Evolutionary conservation across 2,329 filamentous ascomycete species (phyloP).

Genomic region (Apiospora arundinis): DNA sequence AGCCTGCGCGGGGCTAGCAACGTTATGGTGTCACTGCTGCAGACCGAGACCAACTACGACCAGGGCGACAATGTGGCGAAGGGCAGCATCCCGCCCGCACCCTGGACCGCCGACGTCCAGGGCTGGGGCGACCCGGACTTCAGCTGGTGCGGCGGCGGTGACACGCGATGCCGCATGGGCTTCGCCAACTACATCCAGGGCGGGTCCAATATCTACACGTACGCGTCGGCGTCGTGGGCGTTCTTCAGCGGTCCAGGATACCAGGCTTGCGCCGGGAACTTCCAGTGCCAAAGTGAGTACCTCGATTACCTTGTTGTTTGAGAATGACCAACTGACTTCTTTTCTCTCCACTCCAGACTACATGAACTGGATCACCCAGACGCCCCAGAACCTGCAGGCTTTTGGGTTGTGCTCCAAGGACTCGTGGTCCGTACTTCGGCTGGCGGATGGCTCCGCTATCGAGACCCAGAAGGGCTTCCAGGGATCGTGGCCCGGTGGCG

Average conservation of each 20-base stretch:
- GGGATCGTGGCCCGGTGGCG: constrained; percentile 41
- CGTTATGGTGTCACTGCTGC: constrained; percentile 56
- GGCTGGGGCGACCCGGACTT: constrained; percentile 52
- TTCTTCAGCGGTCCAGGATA: constrained; percentile 50
- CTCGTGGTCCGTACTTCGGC: constrained; percentile 40
- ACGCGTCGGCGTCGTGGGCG: constrained; percentile 50
- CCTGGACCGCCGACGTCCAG: constrained; percentile 45
- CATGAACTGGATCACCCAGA: constrained; percentile 48
- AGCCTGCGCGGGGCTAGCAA: constrained; percentile 57
- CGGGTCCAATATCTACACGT: constrained; percentile 48
- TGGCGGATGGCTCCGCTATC: constrained; percentile 45
- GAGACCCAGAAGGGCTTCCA: constrained; percentile 40
- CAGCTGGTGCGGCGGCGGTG: constrained; percentile 44
- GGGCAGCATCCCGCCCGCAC: constrained; percentile 39
- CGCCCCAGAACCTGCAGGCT: constrained; percentile 46
- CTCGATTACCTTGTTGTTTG: neutral
- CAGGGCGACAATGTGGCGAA: constrained; percentile 47
- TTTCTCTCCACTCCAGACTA: constrained; percentile 32
- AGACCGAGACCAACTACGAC: constrained; percentile 61
- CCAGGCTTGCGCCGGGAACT: constrained; percentile 41
- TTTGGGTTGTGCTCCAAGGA: constrained; percentile 52
- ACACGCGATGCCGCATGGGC: constrained; percentile 51
- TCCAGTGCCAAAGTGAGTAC: constrained; percentile 43
- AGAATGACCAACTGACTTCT: constrained; percentile 25
- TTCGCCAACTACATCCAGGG: constrained; percentile 50